Evolutionary conservation across 352 stramenopile species (phyloP).

Genomic region (Phytophthora podocarpi): DNA sequence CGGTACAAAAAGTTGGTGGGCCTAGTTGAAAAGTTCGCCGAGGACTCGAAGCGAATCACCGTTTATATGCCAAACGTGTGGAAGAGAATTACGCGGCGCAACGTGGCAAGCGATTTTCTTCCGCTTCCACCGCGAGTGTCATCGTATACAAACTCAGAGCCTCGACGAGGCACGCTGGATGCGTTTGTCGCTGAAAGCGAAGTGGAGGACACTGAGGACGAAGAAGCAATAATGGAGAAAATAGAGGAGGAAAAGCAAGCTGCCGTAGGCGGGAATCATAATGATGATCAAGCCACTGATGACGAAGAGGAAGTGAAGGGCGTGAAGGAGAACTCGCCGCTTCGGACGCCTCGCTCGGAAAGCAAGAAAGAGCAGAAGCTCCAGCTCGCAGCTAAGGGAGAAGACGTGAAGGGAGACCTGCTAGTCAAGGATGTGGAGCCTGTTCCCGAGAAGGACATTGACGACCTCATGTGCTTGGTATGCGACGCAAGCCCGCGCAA

Average conservation of each 20-base stretch:
- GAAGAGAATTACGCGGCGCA: conserved; percentile 55
- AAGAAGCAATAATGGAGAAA: conserved; percentile 45
- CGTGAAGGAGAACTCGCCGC: conserved; percentile 15
- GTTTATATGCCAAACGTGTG: conserved; percentile 66
- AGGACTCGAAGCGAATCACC: conserved; percentile 44
- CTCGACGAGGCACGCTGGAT: conserved; percentile 60
- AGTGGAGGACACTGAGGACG: conserved; percentile 51
- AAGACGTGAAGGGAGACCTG: conserved; percentile 7
- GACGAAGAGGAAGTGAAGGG: conserved; percentile 28
- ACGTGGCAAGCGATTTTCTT: conserved; percentile 59
- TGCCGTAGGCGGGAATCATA: conserved; percentile 6
- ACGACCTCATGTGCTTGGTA: conserved; percentile 74
- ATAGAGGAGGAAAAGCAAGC: conserved; percentile 22
- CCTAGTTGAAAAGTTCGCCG: conserved; percentile 72
- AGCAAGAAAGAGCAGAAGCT: conserved; percentile 36
- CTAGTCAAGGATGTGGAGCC: conserved; percentile 26
- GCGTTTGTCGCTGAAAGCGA: conserved; percentile 69
- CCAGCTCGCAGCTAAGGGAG: conserved; percentile 1
- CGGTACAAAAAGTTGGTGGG: conserved; percentile 71
- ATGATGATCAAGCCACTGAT: conserved; percentile 30
- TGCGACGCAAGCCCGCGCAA: conserved; percentile 66
- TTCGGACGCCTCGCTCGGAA: conserved; percentile 18
- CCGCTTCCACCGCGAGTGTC: conserved; percentile 18
- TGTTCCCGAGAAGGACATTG: conserved; percentile 38
- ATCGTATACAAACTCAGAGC: conserved; percentile 2